Evolutionary conservation across 257 asterid species (phyloP).

Genomic region (Handroanthus guayacan): DNA sequence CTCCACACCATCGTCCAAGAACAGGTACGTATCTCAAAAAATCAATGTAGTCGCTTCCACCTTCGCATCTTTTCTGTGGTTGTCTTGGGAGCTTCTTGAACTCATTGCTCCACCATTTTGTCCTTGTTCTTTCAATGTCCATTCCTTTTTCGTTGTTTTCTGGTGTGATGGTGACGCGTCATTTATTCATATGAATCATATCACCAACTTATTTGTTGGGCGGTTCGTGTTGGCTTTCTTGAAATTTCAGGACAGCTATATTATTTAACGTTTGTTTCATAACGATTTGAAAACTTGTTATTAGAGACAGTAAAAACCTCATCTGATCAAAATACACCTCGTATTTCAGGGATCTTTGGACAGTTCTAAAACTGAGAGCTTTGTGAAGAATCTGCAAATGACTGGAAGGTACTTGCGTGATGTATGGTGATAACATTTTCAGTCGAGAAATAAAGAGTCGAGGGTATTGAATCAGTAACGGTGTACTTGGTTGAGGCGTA

Average conservation of each 20-base stretch:
- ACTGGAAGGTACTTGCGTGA: conserved; percentile 63
- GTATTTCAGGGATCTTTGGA: conserved; percentile 62
- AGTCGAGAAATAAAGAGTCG: conserved; percentile 20
- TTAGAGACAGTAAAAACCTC: neutral
- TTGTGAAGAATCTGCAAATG: conserved; percentile 70
- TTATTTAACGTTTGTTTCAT: neutral
- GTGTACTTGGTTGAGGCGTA: conserved; percentile 16
- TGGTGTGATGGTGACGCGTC: conserved; percentile 22
- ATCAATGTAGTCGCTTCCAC: neutral
- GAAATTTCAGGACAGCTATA: neutral
- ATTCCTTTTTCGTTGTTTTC: neutral
- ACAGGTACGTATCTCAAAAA: conserved; percentile 61
- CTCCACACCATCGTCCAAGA: conserved; percentile 89
- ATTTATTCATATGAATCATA: conserved; percentile 15
- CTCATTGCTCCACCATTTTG: neutral
- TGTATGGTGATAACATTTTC: conserved; percentile 51
- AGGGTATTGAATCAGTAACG: neutral
- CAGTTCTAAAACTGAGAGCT: conserved; percentile 65
- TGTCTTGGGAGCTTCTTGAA: conserved; percentile 21
- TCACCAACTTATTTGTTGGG: neutral
- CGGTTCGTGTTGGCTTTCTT: neutral
- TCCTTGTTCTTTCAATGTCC: conserved; percentile 28
- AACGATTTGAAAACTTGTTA: neutral
- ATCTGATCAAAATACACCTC: neutral
- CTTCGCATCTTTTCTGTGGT: conserved; percentile 37